These are phyloP conservation scores for Coemansia sp. DNA, from an alignment of 192 early-diverging fungal species.

Conservation along the genomic window DNA sequence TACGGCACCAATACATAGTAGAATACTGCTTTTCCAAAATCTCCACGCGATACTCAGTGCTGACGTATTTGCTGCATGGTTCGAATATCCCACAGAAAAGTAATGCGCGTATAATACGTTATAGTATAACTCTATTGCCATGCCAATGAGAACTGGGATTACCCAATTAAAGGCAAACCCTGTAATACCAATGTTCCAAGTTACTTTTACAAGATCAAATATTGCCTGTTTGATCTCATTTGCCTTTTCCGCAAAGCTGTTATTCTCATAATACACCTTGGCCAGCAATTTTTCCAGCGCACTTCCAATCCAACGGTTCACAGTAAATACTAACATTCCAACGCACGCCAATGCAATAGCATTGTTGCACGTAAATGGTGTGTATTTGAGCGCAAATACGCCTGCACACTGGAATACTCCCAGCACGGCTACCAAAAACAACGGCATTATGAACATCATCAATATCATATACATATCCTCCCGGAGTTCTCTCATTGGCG, in stretches of 20 bases:
- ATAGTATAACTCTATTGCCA: not conserved
- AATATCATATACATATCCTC: not conserved
- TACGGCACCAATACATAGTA: not conserved
- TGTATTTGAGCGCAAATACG: not conserved
- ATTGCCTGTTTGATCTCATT: not conserved
- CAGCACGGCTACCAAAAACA: not conserved
- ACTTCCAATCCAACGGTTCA: not conserved
- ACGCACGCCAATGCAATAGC: not conserved
- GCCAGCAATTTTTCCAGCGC: not conserved
- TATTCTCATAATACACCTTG: not conserved
- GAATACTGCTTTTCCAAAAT: not conserved
- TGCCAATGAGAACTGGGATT: not conserved
- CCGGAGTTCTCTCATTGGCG: not conserved
- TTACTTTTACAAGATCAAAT: not conserved
- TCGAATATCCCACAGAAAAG: not conserved
- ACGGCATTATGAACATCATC: not conserved
- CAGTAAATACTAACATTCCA: not conserved
- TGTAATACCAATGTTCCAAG: not conserved
- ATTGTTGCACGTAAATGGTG: not conserved
- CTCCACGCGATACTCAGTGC: not conserved
- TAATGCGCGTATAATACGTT: conserved; percentile 1
- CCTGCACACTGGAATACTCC: not conserved
- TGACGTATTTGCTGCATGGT: not conserved
- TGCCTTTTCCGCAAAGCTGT: not conserved
- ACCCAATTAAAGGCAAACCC: not conserved